Percentiles rank a stretch among this genome's conserved stretches.
Evolutionary conservation across 2,329 filamentous ascomycete genomes (phyloP).

Genomic region (Hymenotorrendiella dingleyae): DNA sequence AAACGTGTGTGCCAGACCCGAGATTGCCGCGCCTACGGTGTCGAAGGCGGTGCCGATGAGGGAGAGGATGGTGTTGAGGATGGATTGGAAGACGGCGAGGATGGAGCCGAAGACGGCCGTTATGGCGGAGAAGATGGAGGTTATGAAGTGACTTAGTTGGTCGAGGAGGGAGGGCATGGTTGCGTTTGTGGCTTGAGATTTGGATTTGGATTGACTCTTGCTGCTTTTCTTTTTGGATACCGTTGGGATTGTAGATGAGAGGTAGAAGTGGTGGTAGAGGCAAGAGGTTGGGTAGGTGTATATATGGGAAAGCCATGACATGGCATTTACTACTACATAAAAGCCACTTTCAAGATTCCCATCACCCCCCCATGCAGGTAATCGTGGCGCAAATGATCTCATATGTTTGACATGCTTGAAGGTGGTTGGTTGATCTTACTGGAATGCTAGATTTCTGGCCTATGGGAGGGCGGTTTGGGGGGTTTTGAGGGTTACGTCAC

Average conservation of each 20-base stretch:
- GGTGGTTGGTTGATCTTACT: neutral
- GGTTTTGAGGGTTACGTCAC: conserved; percentile 1
- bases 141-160: conserved; percentile 19
- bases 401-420: neutral
- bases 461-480: neutral
- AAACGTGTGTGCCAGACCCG: conserved; percentile 25
- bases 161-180: conserved; percentile 27
- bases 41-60: conserved; percentile 20
- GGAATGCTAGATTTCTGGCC: neutral
- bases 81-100: conserved; percentile 24
- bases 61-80: conserved; percentile 21
- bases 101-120: conserved; percentile 21
- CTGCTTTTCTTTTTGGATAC: neutral
- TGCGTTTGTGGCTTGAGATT: neutral
- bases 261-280: neutral
- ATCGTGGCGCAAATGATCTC: neutral
- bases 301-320: neutral
- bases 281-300: neutral
- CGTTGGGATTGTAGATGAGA: neutral
- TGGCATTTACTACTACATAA: no score
- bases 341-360: no score
- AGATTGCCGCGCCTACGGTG: conserved; percentile 19
- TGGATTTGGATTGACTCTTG: neutral
- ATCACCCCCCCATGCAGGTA: neutral
- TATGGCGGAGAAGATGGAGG: conserved; percentile 25